These are phyloP conservation scores for Coemansia sp. DNA, from an alignment of 192 early-diverging fungal genomes.

Conservation along the genomic window DNA sequence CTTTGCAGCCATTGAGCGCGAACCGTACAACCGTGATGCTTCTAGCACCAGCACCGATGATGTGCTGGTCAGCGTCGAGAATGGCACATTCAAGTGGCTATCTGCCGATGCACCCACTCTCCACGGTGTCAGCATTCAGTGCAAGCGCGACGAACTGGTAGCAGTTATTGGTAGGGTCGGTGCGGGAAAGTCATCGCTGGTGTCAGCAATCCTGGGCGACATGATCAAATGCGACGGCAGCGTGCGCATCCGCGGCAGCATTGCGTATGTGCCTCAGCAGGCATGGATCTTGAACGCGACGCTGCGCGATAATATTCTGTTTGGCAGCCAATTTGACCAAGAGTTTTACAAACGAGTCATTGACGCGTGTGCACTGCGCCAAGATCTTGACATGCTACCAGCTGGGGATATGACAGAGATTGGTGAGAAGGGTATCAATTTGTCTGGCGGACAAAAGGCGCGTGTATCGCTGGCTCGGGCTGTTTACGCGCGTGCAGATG, in stretches of 20 bases:
- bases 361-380: slow-evolving; percentile 55
- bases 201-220: slow-evolving; percentile 62
- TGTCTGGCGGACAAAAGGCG: slow-evolving; percentile 19
- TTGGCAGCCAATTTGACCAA: slow-evolving; percentile 58
- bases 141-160: slow-evolving; percentile 51
- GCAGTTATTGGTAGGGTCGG: slow-evolving; percentile 65
- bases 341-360: slow-evolving; percentile 57
- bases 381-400: slow-evolving; percentile 57
- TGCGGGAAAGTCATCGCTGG: slow-evolving; percentile 63
- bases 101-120: slow-evolving; percentile 24
- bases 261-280: slow-evolving; percentile 62
- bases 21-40: slow-evolving; percentile 17
- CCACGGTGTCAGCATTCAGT: slow-evolving; percentile 36
- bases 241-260: slow-evolving; percentile 22
- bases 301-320: slow-evolving; percentile 65
- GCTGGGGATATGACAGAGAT: slow-evolving; percentile 45
- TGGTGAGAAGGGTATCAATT: slow-evolving; percentile 23
- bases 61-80: slow-evolving; percentile 15
- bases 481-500: slow-evolving; percentile 60
- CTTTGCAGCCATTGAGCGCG: slow-evolving; percentile 55
- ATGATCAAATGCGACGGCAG: slow-evolving; percentile 43
- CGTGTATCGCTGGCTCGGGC: slow-evolving; percentile 44
- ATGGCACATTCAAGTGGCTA: slow-evolving; percentile 57
- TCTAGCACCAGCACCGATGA: slow-evolving; percentile 10
- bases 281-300: slow-evolving; percentile 61